Percentiles rank a stretch among this genome's conserved stretches.
Evolutionary conservation across 805 yeast genomes (phyloP).

Genomic region (Yarrowia deformans): DNA sequence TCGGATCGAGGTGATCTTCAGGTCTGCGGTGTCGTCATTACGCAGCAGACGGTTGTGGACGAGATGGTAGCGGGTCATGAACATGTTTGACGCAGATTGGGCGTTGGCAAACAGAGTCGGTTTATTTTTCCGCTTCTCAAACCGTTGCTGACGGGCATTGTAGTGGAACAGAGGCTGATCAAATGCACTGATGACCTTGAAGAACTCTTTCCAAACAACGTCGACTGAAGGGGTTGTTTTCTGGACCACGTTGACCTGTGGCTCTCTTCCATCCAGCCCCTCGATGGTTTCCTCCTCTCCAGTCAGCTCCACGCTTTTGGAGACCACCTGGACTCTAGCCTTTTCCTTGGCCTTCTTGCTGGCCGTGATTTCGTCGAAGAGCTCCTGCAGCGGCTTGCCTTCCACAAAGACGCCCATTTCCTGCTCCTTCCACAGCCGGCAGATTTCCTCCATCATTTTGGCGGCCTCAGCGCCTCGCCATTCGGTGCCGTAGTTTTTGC

Average conservation of each 20-base stretch:
- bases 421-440: conserved; percentile 84
- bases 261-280: background rate
- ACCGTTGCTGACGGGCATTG: conserved; percentile 68
- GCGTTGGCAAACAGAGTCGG: conserved; percentile 45
- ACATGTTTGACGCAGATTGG: conserved; percentile 44
- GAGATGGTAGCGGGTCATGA: conserved; percentile 62
- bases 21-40: conserved; percentile 57
- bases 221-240: conserved; percentile 5
- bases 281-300: conserved; percentile 19
- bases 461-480: conserved; percentile 79
- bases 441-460: conserved; percentile 75
- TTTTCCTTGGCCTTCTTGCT: conserved; percentile 33
- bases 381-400: conserved; percentile 68
- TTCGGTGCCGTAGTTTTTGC: conserved; percentile 78
- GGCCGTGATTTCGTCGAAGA: conserved; percentile 64
- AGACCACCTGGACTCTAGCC: conserved; percentile 11
- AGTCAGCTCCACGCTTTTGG: conserved; percentile 2
- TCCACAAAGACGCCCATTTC: conserved; percentile 87
- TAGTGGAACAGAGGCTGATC: conserved; percentile 71
- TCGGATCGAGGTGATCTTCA: conserved; percentile 71
- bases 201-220: conserved; percentile 76
- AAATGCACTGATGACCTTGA: conserved; percentile 67
- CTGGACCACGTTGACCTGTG: background rate
- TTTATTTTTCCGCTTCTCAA: conserved; percentile 49
- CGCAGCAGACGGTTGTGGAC: conserved; percentile 75